Base-by-base conservation (phyloP, 495 filamentous ascomycete genomes). In the Darksidea phi region DNA sequence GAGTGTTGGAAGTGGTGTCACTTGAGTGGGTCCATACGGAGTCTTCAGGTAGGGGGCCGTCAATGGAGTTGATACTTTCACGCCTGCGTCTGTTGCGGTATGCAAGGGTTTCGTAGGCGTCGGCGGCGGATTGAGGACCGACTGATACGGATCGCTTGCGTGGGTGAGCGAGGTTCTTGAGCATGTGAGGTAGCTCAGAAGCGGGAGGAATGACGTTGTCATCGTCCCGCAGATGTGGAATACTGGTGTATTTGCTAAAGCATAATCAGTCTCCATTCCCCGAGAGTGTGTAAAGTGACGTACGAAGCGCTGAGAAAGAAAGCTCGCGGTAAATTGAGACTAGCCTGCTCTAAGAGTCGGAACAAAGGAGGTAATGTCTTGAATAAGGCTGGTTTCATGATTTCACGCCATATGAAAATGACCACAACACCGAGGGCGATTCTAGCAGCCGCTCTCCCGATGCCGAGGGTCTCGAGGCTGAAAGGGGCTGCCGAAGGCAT, bases 91-190 rank as follows among this genome's bases (percentile, higher is more conserved):
- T 84, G 71, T 95, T 89, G 1, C 92, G 84, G 67, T 93, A 96
- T n/a, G 94, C 94, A 20, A 97, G 76, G 17, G 90, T 91, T 75
- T 98, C 94, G 70, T 96, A 96, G 6, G 92, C 94, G 72, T 98
- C 94, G 2, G 94, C 94, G 57, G 88, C 90, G 24, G 91, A 96
- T 74, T 97, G 94, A 6, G 94, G 94, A 0, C 94, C 94, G 32
- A 98, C 81, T 21, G 91, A 96, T 21, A 97, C 84, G 37, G 89
- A 85, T n/a, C 94, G 82, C 56, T 83, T 82, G 59, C 88, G 79
- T 0, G 90, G 90, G 65, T 94, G 86, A 15, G 90, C 83, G 17
- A 98, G 86, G 6, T 83, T 90, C 10, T 81, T 85, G 12, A 97
- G 78, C 46, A 97, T 74, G 18, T 81, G 81, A 10, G 94, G 88